Evolutionary conservation across 2,329 filamentous ascomycete species (phyloP).

Genomic region (Aspergillus ibericus): DNA sequence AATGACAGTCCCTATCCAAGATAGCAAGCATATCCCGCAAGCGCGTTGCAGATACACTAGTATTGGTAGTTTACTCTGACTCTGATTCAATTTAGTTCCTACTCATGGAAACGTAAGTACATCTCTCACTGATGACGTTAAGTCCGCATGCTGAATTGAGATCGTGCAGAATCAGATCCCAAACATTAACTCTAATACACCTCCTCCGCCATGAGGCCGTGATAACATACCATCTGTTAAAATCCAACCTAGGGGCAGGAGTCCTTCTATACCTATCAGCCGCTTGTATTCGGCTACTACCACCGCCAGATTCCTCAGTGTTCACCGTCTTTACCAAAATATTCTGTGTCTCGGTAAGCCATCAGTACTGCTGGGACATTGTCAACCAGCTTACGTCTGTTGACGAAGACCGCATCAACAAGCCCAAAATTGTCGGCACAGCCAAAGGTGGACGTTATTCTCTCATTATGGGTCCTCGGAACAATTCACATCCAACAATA

Average conservation of each 20-base stretch:
- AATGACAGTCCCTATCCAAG: background rate
- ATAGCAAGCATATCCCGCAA: background rate
- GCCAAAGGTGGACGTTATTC: background rate
- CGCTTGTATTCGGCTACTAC: background rate
- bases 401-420: slow-evolving; percentile 2
- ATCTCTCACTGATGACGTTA: background rate
- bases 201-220: background rate
- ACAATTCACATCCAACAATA: no score
- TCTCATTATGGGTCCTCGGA: slow-evolving; percentile 1
- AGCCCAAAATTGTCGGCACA: background rate
- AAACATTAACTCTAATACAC: background rate
- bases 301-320: background rate
- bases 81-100: background rate
- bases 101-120: background rate
- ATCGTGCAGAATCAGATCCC: background rate
- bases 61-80: background rate
- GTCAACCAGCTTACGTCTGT: slow-evolving; percentile 7
- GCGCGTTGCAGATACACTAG: background rate
- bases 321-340: background rate
- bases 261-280: background rate
- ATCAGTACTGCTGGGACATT: slow-evolving; percentile 5
- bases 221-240: background rate
- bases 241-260: background rate
- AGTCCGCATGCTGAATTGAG: background rate
- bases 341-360: background rate